These are phyloP conservation scores for Garcia nutans DNA, from an alignment of 345 rosid species.

Conservation along the genomic window DNA sequence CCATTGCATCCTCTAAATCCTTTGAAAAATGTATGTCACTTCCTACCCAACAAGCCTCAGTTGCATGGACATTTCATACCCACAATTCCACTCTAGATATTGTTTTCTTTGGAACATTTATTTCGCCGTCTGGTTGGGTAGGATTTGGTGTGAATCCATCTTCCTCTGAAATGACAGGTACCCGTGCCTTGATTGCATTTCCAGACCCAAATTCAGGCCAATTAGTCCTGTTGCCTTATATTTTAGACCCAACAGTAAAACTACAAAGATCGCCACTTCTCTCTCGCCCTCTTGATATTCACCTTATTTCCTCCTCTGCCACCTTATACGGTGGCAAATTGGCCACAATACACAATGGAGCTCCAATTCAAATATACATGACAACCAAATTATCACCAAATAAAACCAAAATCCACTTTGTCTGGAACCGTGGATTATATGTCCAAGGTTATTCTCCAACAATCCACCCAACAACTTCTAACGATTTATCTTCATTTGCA, in stretches of 20 bases:
- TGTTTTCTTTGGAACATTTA: slow-evolving; percentile 85
- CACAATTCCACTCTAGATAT: slow-evolving; percentile 78
- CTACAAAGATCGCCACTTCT: slow-evolving; percentile 80
- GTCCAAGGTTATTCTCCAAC: slow-evolving; percentile 98
- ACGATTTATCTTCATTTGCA: slow-evolving; percentile 71
- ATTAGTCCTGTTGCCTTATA: slow-evolving; percentile 67
- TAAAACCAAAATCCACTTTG: slow-evolving; percentile 64
- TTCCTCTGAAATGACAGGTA: slow-evolving; percentile 79
- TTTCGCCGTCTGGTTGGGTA: slow-evolving; percentile 97
- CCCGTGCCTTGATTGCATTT: slow-evolving; percentile 75
- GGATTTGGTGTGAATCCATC: slow-evolving; percentile 84
- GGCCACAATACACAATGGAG: slow-evolving; percentile 85
- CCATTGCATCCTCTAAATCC: slow-evolving; percentile 49
- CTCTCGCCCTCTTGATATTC: slow-evolving; percentile 75
- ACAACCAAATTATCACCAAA: slow-evolving; percentile 58
- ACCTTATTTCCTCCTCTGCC: slow-evolving; percentile 74
- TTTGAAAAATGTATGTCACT: slow-evolving; percentile 75
- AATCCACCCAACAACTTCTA: slow-evolving; percentile 85
- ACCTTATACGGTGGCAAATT: slow-evolving; percentile 78
- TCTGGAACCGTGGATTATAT: slow-evolving; percentile 96
- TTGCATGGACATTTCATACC: slow-evolving; percentile 90
- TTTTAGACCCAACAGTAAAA: slow-evolving; percentile 75
- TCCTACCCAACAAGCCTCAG: slow-evolving; percentile 90
- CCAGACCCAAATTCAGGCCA: slow-evolving; percentile 90
- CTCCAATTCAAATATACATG: slow-evolving; percentile 72